Percentiles rank a stretch among this genome's conserved stretches.
Conservation (phyloP, 345 rosid genomes). For the Eucalyptus pauciflora region DNA sequence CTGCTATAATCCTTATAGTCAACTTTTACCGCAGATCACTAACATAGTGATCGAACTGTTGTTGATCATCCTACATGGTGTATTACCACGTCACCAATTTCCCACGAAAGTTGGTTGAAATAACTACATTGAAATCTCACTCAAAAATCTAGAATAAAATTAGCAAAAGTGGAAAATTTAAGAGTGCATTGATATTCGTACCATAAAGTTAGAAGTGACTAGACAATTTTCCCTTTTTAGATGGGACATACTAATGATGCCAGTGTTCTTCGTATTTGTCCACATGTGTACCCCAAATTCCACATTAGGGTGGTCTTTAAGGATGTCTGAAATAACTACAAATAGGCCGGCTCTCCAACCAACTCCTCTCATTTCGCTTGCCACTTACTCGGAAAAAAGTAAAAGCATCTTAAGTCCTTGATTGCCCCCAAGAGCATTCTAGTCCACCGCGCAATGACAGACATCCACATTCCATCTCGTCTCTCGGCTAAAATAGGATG, state of each 20-base stretch:
- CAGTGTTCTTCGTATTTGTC: neutral
- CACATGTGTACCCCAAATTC: neutral
- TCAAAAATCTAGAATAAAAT: neutral
- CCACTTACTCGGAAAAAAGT: neutral
- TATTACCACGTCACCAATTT: neutral
- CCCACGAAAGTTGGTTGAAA: rapidly evolving
- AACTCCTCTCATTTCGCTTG: neutral
- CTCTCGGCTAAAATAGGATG: neutral
- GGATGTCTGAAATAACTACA: neutral
- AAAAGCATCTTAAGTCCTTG: neutral
- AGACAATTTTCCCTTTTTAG: neutral
- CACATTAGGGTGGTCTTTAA: neutral
- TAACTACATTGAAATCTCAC: neutral
- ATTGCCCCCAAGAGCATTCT: neutral
- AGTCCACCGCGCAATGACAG: neutral
- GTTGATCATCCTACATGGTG: neutral
- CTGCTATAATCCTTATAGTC: neutral
- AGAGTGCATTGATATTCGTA: no score
- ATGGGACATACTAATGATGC: neutral
- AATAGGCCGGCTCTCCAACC: neutral
- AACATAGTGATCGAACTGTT: rapidly evolving
- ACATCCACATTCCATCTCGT: neutral
- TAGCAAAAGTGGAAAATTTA: neutral
- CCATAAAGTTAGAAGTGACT: no score
- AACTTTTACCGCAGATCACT: neutral